Evolutionary conservation across 1,139 yeast species (phyloP), one percentile per base, ranked within the genome.

Genomic region (Yamadazyma buinensis): DNA sequence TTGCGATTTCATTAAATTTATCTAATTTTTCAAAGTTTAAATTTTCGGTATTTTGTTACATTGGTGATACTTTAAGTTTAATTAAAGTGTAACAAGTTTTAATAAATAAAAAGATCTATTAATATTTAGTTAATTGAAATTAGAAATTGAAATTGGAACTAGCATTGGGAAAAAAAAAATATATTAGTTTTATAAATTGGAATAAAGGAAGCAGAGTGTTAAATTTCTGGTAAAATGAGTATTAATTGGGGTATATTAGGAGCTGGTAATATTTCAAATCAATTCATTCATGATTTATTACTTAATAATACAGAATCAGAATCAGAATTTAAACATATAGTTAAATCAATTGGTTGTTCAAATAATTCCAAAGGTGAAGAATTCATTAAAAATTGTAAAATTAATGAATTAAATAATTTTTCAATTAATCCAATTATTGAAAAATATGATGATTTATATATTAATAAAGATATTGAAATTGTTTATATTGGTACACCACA

Each of bases 401-500:
- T 38, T 12, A 26, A 23, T 9, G 20, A 23, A 5, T 37, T 27
- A 9, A 36, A 38, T 22, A 38, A 38, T 19, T 25, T 26, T 4
- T 30, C 29, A 7, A 17, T 30, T 20, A 23, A 11, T 2, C 39
- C 41, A 2, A 12, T 13, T 2, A 49, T 54, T 17, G 54, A 61
- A 35, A 36, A 41, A 5, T 65, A 65, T 38, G 57, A 55, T n/a
- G 61, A 59, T 2, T 51, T 77, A 29, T 72, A 64, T 41, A 44
- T 47, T 15, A 72, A 75, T 42, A 52, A 61, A 9, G 57, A 67
- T 6, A 66, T 77, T 26, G 74, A 77, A 37, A 60, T 73, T 15
- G 67, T 79, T 27, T 79, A 79, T 49, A 59, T 79, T 30, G 84
- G 80, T 4, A 66, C 79, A 4, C 84, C 84, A 3, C 83, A 79